These are phyloP conservation scores for Trichoderma polysporum DNA, from an alignment of 2,329 filamentous ascomycete species.

Conservation along the genomic window DNA sequence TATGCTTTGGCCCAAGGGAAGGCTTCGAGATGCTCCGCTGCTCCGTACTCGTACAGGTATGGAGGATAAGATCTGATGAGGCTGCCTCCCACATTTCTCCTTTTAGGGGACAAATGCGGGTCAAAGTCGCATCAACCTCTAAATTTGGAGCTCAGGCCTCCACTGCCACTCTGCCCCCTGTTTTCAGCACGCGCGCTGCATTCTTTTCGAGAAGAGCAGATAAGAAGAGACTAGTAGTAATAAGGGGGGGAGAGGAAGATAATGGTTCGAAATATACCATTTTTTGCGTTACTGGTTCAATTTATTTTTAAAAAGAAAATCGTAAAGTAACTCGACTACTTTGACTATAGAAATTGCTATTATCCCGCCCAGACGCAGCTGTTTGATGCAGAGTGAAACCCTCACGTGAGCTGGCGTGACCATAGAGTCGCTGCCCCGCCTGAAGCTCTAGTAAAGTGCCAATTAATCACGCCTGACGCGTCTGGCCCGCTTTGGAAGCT, in stretches of 20 bases:
- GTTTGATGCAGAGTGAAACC: not conserved
- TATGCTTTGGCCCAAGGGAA: not conserved
- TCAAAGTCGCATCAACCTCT: constrained; percentile 1
- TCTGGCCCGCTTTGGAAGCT: constrained; percentile 3
- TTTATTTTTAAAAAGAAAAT: too few species aligned
- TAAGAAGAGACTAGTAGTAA: not conserved
- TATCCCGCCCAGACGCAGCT: not conserved
- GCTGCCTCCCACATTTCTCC: constrained; percentile 15
- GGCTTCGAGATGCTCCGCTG: constrained; percentile 7
- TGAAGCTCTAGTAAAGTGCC: not conserved
- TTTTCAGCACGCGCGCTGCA: not conserved
- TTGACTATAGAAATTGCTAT: not conserved
- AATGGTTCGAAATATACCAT: not conserved
- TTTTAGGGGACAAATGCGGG: constrained; percentile 15
- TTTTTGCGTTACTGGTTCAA: not conserved
- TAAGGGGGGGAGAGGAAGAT: not conserved
- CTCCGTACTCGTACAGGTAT: not conserved
- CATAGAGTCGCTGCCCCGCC: not conserved
- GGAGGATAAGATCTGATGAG: constrained; percentile 10
- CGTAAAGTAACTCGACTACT: too few species aligned
- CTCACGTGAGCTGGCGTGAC: constrained; percentile 27
- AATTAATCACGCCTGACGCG: constrained; percentile 14
- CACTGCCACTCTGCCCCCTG: not conserved
- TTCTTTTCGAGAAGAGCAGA: not conserved
- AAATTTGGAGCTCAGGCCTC: constrained; percentile 18